A percentile compares a stretch with the other conserved stretches of the same genome.
These are phyloP conservation scores for Aphanomyces invadans DNA, from an alignment of 352 stramenopile genomes.

Conservation along the genomic window DNA sequence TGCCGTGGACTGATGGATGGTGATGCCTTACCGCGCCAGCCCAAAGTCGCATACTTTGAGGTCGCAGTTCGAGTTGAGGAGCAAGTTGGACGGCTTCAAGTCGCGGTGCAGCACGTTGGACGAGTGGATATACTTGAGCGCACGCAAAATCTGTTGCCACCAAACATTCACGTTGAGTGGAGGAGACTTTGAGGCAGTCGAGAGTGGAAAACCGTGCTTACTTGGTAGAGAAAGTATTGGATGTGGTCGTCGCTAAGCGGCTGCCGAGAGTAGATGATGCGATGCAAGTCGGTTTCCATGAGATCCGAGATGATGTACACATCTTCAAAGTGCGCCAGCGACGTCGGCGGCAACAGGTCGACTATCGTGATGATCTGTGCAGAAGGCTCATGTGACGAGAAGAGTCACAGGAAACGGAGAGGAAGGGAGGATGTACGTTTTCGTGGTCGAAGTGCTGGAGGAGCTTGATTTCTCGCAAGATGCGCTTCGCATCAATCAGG, in stretches of 20 bases:
- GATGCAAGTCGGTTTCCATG: slow-evolving; percentile 97
- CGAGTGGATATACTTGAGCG: slow-evolving; percentile 92
- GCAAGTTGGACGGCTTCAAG: slow-evolving; percentile 96
- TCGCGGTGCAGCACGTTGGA: slow-evolving; percentile 93
- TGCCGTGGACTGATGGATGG: no score
- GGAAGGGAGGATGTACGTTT: slow-evolving; percentile 68
- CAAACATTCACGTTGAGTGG: neutral
- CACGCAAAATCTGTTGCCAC: slow-evolving; percentile 86
- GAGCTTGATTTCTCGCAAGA: slow-evolving; percentile 95
- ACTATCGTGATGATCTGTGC: slow-evolving; percentile 88
- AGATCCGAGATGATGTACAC: slow-evolving; percentile 97
- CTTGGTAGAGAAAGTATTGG: slow-evolving; percentile 91
- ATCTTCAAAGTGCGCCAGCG: slow-evolving; percentile 92
- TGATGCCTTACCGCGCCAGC: slow-evolving; percentile 45
- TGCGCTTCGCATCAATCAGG: slow-evolving; percentile 98
- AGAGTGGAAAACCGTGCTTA: no score
- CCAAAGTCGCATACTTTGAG: slow-evolving; percentile 91
- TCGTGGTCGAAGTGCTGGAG: slow-evolving; percentile 91
- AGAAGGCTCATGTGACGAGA: slow-evolving; percentile 27
- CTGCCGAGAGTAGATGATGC: slow-evolving; percentile 96
- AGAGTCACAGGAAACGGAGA: no score
- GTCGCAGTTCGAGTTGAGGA: slow-evolving; percentile 93
- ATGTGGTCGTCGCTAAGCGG: slow-evolving; percentile 88
- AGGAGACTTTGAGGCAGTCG: no score
- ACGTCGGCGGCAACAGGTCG: slow-evolving; percentile 90